Conservation (phyloP, 176 grass and related monocot genomes). For the Dendrocalamus sinicus region DNA sequence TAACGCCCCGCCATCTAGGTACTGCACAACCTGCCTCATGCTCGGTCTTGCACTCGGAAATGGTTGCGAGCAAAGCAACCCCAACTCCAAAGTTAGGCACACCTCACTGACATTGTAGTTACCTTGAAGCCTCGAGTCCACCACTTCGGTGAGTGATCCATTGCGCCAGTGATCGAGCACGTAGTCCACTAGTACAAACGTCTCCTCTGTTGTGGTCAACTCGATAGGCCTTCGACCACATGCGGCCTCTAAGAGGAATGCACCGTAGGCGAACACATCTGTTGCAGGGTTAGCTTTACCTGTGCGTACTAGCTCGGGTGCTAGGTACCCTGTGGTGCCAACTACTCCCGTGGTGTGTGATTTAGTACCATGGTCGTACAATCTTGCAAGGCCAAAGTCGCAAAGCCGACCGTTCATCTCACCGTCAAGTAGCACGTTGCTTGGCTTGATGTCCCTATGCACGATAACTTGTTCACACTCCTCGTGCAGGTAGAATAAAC, state of each 20-base stretch:
- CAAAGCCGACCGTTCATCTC: too few relatives aligned
- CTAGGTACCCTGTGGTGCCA: too few relatives aligned
- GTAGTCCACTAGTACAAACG: background rate
- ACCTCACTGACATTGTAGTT: background rate
- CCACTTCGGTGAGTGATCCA: background rate
- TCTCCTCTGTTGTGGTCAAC: background rate
- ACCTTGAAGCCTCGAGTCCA: conserved; percentile 9
- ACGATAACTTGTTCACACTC: too few relatives aligned
- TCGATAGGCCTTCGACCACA: background rate
- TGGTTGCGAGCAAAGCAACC: conserved; percentile 24
- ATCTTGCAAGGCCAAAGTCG: too few relatives aligned
- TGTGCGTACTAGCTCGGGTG: too few relatives aligned
- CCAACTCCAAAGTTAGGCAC: conserved; percentile 5
- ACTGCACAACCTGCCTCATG: conserved; percentile 39
- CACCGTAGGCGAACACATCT: conserved; percentile 26
- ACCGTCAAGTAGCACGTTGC: too few relatives aligned
- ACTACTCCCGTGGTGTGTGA: too few relatives aligned
- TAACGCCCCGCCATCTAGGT: background rate
- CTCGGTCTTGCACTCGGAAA: background rate
- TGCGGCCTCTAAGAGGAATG: background rate
- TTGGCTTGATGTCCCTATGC: too few relatives aligned
- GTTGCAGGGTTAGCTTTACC: background rate
- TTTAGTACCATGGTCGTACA: too few relatives aligned
- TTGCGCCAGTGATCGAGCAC: background rate
- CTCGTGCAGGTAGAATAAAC: too few relatives aligned